Evolutionary conservation across 2,329 filamentous ascomycete genomes (phyloP), one percentile per base, ranked within the genome.

Genomic region (Epichloe brachyelytri): DNA sequence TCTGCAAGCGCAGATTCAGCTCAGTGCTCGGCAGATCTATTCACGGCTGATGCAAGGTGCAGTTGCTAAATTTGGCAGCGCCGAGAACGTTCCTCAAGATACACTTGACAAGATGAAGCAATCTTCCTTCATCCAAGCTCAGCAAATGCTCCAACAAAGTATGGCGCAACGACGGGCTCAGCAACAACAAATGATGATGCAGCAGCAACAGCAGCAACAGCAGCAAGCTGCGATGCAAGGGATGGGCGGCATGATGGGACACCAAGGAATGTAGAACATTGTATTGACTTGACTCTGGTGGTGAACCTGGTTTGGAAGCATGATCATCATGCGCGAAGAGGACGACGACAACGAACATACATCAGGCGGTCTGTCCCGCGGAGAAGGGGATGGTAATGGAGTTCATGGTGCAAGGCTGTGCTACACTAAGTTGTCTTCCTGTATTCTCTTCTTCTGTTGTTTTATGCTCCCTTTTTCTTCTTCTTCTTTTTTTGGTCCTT

Each of bases 231-330:
- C 67, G 34, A 72, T 78, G 68, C 73, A 77, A 53, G 72, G 72
- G 6, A 77, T 79, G 71, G 70, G 72, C 49, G 69, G 71, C 26
- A 78, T 79, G 71, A 76, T 76, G 73, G 71, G 71, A 12, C 67
- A 68, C 19, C 72, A 75, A 56, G 72, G 70, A 39, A 74, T 75
- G 71, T 74, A 67, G 61, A 47, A 37, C 44, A 39, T 11, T 36
- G 40, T 20, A 26, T 34, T 26, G 20, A 43, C 40, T 43, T 26
- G 33, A 37, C 5, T 44, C 17, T 38, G 40, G n/a, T 19, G 46
- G 19, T 10, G 2, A 20, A 4, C 17, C 19, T 33, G 33, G 19
- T 15, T 19, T 11, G 17, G 17, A 48, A 38, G 39, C 34, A 33
- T 33, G 14, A 52, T 41, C 34, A 49, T 19, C 22, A 46, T 15